phyloP scores from a whole-genome alignment of 1,284 basidiomycete species.

The Ceratobasidium theobromae region DNA sequence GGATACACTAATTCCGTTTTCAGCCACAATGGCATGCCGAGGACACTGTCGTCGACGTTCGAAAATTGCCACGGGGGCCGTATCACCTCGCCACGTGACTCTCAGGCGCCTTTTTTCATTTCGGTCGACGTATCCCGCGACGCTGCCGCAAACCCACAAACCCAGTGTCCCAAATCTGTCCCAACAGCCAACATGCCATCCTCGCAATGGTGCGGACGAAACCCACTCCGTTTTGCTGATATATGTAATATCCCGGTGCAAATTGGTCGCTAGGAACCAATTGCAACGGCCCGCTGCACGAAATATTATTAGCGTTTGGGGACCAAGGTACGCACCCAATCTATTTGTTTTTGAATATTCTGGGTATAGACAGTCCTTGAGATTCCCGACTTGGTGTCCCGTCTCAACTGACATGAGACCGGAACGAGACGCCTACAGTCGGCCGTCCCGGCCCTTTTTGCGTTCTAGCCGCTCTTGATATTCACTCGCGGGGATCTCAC shows the following conservation, averaged over 20 bases:
- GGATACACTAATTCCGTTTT: not conserved
- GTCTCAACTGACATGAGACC: slow-evolving; percentile 29
- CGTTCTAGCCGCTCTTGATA: not conserved
- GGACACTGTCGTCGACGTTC: no score
- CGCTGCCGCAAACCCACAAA: no score
- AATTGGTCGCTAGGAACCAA: not conserved
- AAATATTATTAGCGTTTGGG: slow-evolving; percentile 2
- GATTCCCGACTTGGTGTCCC: not conserved
- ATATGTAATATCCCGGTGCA: not conserved
- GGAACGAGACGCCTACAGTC: not conserved
- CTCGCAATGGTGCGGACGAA: not conserved
- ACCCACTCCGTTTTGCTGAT: not conserved
- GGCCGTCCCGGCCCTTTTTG: not conserved
- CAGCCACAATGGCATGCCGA: not conserved
- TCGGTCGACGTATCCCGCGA: no score
- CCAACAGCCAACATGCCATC: not conserved
- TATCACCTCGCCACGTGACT: no score
- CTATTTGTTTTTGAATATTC: not conserved
- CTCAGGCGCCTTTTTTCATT: no score
- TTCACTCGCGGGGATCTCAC: no score
- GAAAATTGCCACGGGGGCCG: no score
- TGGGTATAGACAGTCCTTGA: not conserved
- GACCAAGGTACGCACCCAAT: slow-evolving; percentile 6
- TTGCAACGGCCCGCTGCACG: not conserved
- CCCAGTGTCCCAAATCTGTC: not conserved